Evolutionary conservation across 495 filamentous ascomycete species (phyloP).

Genomic region (Aspergillus taichungensis): DNA sequence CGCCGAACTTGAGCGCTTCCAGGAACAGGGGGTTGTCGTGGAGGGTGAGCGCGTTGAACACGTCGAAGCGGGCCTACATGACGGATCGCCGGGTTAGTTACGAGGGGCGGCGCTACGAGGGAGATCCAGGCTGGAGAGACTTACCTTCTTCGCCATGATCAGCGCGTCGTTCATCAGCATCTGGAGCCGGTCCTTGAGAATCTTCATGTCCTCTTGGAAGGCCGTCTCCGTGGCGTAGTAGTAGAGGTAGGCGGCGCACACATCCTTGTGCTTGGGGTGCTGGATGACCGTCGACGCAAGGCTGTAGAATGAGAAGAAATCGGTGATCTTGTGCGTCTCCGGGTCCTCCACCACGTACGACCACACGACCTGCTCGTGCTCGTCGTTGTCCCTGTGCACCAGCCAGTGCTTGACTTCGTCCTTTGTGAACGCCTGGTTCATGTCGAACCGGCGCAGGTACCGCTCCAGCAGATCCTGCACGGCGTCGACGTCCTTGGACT

Average conservation of each 20-base stretch:
- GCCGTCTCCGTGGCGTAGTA: conserved; percentile 89
- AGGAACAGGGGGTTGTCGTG: conserved; percentile 92
- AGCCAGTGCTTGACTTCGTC: conserved; percentile 87
- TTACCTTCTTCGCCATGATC: conserved; percentile 72
- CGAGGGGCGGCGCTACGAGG: not conserved
- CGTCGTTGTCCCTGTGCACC: conserved; percentile 48
- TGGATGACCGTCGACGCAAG: conserved; percentile 88
- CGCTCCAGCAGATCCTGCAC: conserved; percentile 67
- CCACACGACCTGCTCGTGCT: conserved; percentile 77
- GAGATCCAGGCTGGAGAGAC: not conserved
- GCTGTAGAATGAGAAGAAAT: conserved; percentile 93
- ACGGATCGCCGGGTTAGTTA: not conserved
- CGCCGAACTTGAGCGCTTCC: conserved; percentile 83
- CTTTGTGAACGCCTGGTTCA: conserved; percentile 71
- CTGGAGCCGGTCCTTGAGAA: conserved; percentile 64
- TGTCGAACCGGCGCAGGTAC: conserved; percentile 69
- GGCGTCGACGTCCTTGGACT: conserved; percentile 68
- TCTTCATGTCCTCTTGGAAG: conserved; percentile 48
- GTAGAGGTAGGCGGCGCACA: conserved; percentile 88
- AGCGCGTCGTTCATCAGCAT: conserved; percentile 74
- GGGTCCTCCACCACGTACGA: conserved; percentile 81
- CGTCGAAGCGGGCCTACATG: conserved; percentile 68
- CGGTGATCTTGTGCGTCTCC: conserved; percentile 70
- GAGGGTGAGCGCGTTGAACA: conserved; percentile 90
- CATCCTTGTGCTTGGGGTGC: conserved; percentile 60